Base-by-base conservation (phyloP, 768 basidiomycete species). In the Phaeotremella skinneri region DNA sequence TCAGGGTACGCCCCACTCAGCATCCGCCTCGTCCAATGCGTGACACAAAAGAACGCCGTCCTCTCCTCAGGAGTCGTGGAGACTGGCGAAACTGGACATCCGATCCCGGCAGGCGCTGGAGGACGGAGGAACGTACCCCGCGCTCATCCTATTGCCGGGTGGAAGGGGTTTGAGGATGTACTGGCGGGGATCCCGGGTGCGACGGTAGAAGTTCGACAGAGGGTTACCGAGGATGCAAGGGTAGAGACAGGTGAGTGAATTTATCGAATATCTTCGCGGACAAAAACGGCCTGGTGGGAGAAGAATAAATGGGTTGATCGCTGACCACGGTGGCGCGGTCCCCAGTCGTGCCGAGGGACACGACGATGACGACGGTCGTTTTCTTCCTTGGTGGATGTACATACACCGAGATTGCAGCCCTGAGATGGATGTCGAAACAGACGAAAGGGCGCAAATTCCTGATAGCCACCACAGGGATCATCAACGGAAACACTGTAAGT, bases 381-480 rank as follows among this genome's bases (percentile, higher is more conserved):
- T 96, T 97, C 79, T 97, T 98, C 83, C 79, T 98, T 30, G 96
- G 96, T 26, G 96, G 94, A 3, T 92, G 92, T 75, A 99, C 96
- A 13, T 96, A 90, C 68, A 94, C 94, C 7, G 96, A 98, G 79
- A 91, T 98, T 59, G 87, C 96, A 34, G 94, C 94, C 4, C 75
- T 99, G 65, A 82, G 96, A 74, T 96, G 91, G 91, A 87, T 94
- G 70, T 83, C 85, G 56, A 83, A 86, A 66, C 91, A 91, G 75
- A 87, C 87, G 65, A 83, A 82, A 82, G 93, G 91, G 25, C 85
- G 93, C 45, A 85, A 83, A 63, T 91, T 92, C 76, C 77, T 97
- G 69, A 86, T 98, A 56, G 90, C 89, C 21, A 94, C 93, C 2
- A 96, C 93, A 25, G 87, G 90, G 14, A 91, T 96, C 29, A 81